These are phyloP conservation scores for Diaporthe capsici DNA, from an alignment of 2,329 filamentous ascomycete genomes.

Conservation along the genomic window DNA sequence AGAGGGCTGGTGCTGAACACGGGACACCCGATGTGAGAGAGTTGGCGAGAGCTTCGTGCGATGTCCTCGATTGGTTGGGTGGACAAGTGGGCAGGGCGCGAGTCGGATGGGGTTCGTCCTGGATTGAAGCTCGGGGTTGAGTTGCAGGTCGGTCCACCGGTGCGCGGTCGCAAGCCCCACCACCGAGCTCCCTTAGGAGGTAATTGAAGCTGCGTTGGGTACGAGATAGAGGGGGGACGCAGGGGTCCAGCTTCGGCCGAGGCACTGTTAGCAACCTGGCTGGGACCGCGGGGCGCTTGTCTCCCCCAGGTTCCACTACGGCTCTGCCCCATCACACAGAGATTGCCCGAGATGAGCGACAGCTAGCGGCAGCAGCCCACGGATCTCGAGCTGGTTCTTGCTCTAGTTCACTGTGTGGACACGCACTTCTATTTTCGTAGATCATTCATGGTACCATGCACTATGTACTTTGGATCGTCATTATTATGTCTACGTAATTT, in stretches of 20 bases:
- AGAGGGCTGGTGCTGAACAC: conserved; percentile 1
- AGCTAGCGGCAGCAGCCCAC: conserved; percentile 1
- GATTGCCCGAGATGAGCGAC: conserved; percentile 32
- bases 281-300: conserved; percentile 2
- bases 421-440: conserved; percentile 27
- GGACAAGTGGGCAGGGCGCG: no score
- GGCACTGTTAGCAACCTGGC: conserved; percentile 24
- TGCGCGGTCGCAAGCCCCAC: conserved; percentile 1
- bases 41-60: background rate
- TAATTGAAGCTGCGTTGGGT: conserved; percentile 23
- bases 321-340: conserved; percentile 26
- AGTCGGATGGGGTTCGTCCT: background rate
- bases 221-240: conserved; percentile 4
- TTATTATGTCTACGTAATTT: conserved; percentile 53
- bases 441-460: conserved; percentile 43
- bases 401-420: conserved; percentile 1
- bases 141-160: conserved; percentile 1
- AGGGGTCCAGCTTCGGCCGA: conserved; percentile 30
- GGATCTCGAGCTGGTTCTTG: conserved; percentile 28
- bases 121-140: background rate
- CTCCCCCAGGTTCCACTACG: conserved; percentile 29
- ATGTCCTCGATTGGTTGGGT: background rate
- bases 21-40: background rate
- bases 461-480: conserved; percentile 49
- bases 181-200: background rate